These are phyloP conservation scores for Sporothrix curviconia DNA, from an alignment of 2,329 filamentous ascomycete genomes.

Conservation along the genomic window DNA sequence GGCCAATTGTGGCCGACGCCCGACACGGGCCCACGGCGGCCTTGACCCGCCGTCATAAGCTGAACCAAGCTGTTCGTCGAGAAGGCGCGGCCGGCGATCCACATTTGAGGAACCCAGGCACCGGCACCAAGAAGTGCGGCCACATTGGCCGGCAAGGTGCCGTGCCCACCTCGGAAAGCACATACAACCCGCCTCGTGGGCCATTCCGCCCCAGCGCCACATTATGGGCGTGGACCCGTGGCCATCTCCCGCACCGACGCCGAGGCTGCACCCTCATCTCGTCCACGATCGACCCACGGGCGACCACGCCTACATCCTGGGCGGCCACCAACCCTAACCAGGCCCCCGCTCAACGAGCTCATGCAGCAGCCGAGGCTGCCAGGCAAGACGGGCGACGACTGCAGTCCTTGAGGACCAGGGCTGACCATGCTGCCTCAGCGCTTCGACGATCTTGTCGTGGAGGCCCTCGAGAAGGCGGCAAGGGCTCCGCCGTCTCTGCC, in stretches of 20 bases:
- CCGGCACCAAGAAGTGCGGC: conserved; percentile 98
- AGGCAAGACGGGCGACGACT: conserved; percentile 77
- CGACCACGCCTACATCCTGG: conserved; percentile 90
- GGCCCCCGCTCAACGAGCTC: conserved; percentile 78
- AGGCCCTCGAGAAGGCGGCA: conserved; percentile 53
- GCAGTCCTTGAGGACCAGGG: conserved; percentile 86
- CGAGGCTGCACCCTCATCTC: conserved; percentile 94
- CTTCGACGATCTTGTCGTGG: conserved; percentile 83
- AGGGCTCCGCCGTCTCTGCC: conserved; percentile 51
- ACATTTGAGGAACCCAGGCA: conserved; percentile 98
- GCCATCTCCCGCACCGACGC: conserved; percentile 93
- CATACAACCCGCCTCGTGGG: conserved; percentile 96
- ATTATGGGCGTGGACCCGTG: conserved; percentile 89
- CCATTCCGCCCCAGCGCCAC: conserved; percentile 94
- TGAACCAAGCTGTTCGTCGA: conserved; percentile 97
- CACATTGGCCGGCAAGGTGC: conserved; percentile 98
- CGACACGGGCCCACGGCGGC: conserved; percentile 93
- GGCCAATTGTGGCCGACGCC: conserved; percentile 95
- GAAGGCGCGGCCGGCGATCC: conserved; percentile 91
- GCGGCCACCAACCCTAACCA: conserved; percentile 79
- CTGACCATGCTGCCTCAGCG: conserved; percentile 65
- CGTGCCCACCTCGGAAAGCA: conserved; percentile 90
- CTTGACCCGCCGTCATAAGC: conserved; percentile 98
- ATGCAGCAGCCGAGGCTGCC: conserved; percentile 79
- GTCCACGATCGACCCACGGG: conserved; percentile 90